Evolutionary conservation across 73 alveolate genomes (phyloP).

Genomic region (Paramecium tetraurelia): DNA sequence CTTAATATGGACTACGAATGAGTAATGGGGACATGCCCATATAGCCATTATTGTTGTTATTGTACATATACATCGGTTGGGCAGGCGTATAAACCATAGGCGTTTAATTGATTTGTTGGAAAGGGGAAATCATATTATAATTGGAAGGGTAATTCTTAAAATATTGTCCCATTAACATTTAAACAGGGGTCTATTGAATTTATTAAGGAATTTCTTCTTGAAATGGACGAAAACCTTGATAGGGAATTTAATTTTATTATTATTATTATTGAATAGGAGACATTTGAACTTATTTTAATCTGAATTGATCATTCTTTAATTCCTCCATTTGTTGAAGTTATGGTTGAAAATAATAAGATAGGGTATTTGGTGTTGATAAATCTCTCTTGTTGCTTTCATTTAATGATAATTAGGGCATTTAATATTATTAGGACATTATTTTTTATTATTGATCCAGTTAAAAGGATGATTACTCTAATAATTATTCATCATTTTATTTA

Average conservation of each 20-base stretch:
- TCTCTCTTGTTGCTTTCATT: not conserved
- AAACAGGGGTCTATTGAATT: not conserved
- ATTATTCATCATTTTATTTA: not conserved
- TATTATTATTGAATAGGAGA: not conserved
- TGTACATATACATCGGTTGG: not conserved
- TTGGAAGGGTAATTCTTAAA: not conserved
- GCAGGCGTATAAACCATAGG: constrained; percentile 25
- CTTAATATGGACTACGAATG: not conserved
- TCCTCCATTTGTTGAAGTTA: not conserved
- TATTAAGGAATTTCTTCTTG: not conserved
- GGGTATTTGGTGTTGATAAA: not conserved
- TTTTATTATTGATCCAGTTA: not conserved
- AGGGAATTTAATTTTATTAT: not conserved
- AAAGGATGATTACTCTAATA: not conserved
- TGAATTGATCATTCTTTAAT: not conserved
- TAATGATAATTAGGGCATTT: not conserved
- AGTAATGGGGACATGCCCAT: not conserved
- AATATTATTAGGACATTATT: not conserved
- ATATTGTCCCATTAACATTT: constrained; percentile 6
- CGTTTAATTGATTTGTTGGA: not conserved
- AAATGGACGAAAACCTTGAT: not conserved
- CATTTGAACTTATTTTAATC: not conserved
- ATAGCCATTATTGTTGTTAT: not conserved
- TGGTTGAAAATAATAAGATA: not conserved
- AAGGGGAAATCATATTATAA: not conserved